phyloP scores from a whole-genome alignment of 176 grass and related monocot genomes.

The Neostapfia colusana region DNA sequence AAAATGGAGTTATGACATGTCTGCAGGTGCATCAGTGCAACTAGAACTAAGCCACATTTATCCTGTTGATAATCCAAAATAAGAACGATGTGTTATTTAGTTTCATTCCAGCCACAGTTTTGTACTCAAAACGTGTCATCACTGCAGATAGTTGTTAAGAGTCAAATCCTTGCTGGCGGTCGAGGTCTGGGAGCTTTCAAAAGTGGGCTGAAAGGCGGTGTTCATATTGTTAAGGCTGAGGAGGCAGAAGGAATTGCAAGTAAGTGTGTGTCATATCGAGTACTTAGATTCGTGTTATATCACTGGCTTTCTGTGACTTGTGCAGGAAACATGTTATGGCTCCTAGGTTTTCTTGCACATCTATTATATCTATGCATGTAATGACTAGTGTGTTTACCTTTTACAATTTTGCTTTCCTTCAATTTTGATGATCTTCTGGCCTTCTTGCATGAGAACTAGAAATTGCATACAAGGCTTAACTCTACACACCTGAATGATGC shows the following conservation, averaged over 20 bases:
- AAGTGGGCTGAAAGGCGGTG: conserved; percentile 92
- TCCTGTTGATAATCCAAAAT: not conserved
- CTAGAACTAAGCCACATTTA: not conserved
- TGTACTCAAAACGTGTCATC: not conserved
- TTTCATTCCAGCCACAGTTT: conserved; percentile 11
- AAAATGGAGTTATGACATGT: not conserved
- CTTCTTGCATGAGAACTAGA: not conserved
- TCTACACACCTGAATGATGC: conserved; percentile 1
- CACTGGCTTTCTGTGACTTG: not conserved
- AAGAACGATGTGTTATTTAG: not conserved
- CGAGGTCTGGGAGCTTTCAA: conserved; percentile 97
- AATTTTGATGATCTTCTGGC: conserved; percentile 9
- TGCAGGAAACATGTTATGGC: not conserved
- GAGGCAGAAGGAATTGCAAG: conserved; percentile 75
- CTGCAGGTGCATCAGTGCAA: not conserved
- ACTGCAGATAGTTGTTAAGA: conserved; percentile 93
- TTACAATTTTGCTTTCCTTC: not conserved
- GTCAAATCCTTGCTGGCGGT: conserved; percentile 97
- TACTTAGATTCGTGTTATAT: conserved; percentile 18
- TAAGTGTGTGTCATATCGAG: conserved; percentile 18
- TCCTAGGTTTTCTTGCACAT: conserved; percentile 2
- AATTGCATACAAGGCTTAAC: not conserved
- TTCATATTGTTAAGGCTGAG: conserved; percentile 97
- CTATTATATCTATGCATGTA: not conserved
- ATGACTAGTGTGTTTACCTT: not conserved